Base-by-base conservation (phyloP, 441 rosid genomes). In the Populus hybrid region DNA sequence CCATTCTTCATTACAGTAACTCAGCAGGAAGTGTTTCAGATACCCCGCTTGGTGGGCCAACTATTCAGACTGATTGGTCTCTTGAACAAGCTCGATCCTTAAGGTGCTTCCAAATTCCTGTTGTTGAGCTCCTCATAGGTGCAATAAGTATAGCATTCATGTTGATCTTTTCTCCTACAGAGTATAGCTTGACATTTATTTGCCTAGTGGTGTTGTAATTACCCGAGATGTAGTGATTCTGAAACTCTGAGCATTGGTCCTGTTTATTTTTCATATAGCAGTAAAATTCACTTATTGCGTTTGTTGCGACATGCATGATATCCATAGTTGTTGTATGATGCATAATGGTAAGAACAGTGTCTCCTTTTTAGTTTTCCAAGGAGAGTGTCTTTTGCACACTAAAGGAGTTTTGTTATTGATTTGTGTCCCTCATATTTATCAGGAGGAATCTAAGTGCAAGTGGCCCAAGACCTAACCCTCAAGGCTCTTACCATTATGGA, bases 401-500 rank as follows among this genome's bases (percentile, higher is more conserved):
- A 69, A n/a, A 21, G 28, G 40, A 24, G 11, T 35, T 67, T 18
- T 34, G 72, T 42, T 34, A 10, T 59, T 65, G 23, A n/a, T 72
- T 40, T 40, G 64, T 69, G 35, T 70, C 9, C 14, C 67, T 28
- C 66, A 36, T 35, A 46, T 46, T 57, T 34, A 34, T 63, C 85
- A 88, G 97, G 83, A 80, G 86, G 30, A 89, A 93, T 79, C 88
- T 92, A 32, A 83, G 88, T 3, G 93, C 95, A 4, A 93, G 90
- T 72, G 98, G 95, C 53, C 90, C 97, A 16, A 87, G 95, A 65
- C 95, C 95, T 18, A 94, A 91, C 78, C 98, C 95, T 16, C 97
- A 93, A 84, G 95, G 95, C 9, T 89, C 98, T 7, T 93, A 90
- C 83, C 95, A 89, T 69, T 93, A 92, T 76, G 97, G 95, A 71